Percentiles rank a stretch among this genome's conserved stretches.
Evolutionary conservation across 352 stramenopile species (phyloP).

Genomic region (Pythium scleroteichum): DNA sequence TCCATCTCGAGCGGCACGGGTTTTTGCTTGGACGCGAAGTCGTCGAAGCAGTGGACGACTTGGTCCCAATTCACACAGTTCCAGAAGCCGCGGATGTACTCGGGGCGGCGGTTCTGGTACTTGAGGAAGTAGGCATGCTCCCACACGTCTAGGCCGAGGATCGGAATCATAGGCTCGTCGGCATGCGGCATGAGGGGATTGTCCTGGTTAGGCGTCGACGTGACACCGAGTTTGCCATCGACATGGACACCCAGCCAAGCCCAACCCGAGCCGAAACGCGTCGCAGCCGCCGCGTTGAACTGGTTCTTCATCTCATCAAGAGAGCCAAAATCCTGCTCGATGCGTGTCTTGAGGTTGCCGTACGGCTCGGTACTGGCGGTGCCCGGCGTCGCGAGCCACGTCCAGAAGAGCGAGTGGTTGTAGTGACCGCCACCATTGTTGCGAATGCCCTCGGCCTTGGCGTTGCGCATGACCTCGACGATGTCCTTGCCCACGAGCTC

Average conservation of each 20-base stretch:
- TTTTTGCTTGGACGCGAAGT: conserved; percentile 48
- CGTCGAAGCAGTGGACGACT: conserved; percentile 61
- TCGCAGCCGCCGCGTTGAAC: conserved; percentile 57
- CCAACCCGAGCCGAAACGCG: conserved; percentile 66
- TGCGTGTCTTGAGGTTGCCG: conserved; percentile 41
- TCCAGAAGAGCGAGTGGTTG: conserved; percentile 71
- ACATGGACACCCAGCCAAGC: conserved; percentile 45
- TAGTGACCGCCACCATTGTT: conserved; percentile 46
- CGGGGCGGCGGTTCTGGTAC: conserved; percentile 88
- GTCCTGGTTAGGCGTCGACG: conserved; percentile 89
- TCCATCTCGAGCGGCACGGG: conserved; percentile 47
- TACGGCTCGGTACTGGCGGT: conserved; percentile 40
- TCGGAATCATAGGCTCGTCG: conserved; percentile 58
- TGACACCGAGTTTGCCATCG: conserved; percentile 81
- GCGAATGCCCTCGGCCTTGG: conserved; percentile 39
- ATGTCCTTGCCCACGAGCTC: conserved; percentile 38
- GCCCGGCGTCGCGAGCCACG: conserved; percentile 59
- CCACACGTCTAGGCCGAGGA: conserved; percentile 89
- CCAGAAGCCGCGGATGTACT: conserved; percentile 93
- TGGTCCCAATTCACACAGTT: conserved; percentile 88
- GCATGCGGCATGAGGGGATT: conserved; percentile 42
- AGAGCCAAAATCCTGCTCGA: conserved; percentile 70
- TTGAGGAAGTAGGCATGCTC: conserved; percentile 89
- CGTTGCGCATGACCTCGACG: conserved; percentile 32
- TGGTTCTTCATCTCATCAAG: conserved; percentile 62